These are phyloP conservation scores for Blastocrithidia nonstop DNA, from an alignment of 208 protist genomes.

Conservation along the genomic window DNA sequence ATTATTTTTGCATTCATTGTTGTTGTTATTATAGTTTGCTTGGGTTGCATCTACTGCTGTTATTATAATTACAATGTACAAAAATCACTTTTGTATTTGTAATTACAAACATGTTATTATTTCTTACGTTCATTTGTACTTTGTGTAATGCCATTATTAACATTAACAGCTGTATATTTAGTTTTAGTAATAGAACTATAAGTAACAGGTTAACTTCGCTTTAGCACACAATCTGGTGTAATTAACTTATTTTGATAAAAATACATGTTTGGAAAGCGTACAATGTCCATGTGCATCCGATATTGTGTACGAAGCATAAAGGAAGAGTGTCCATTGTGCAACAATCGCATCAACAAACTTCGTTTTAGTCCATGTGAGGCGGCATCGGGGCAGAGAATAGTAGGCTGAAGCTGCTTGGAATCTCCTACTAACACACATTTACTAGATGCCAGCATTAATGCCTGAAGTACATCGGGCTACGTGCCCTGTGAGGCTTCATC, in stretches of 20 bases:
- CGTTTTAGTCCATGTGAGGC: conserved; percentile 33
- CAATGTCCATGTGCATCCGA: conserved; percentile 83
- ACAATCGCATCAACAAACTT: conserved; percentile 61
- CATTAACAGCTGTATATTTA: neutral
- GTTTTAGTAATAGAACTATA: neutral
- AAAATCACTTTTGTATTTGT: too few relatives aligned
- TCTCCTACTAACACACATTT: conserved; percentile 78
- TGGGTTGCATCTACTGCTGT: too few relatives aligned
- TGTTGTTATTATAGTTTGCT: too few relatives aligned
- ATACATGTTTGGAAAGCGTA: conserved; percentile 63
- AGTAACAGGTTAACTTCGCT: neutral
- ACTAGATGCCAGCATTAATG: conserved; percentile 29
- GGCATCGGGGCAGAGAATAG: conserved; percentile 44
- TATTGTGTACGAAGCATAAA: conserved; percentile 75
- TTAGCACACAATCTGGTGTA: conserved; percentile 21
- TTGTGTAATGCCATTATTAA: neutral
- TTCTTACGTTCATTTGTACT: neutral
- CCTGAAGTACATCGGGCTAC: conserved; percentile 72
- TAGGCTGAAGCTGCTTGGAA: conserved; percentile 83
- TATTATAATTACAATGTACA: too few relatives aligned
- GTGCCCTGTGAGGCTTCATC: conserved; percentile 87
- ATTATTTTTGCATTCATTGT: neutral
- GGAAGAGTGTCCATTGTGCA: conserved; percentile 31
- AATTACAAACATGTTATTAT: neutral
- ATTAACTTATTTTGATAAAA: conserved; percentile 59